Evolutionary conservation across 2,329 filamentous ascomycete species (phyloP), one percentile per base, ranked within the genome.

Genomic region (Epicoccum sorghinum): DNA sequence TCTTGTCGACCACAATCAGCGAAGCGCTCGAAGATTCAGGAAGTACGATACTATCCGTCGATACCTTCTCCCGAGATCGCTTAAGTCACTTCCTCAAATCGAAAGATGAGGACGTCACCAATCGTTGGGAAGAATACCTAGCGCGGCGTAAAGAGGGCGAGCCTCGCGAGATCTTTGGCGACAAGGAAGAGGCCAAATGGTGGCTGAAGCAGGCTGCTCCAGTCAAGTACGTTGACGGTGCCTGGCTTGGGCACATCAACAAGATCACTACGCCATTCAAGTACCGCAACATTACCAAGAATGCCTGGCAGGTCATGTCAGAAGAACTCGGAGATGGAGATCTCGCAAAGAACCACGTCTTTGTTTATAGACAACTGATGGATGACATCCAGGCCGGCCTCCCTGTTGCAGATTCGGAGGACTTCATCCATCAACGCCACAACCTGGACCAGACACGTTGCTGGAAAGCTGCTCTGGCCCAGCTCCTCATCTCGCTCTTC

Each of bases 271-370:
- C 77, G 0, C 78, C 78, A 3, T 79, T 80, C 56, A 57, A 61
- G 7, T 64, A 78, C 18, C 72, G 73, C 3, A 61, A 57, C 8
- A 67, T 77, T 12, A 77, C 74, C 32, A 79, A 79, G 52, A 67
- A 75, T 29, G 75, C 76, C 4, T 82, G 80, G 80, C 80, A 72
- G 57, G 73, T 81, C 6, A 68, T 82, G 45, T 79, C 78, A 0
- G 80, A 83, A 57, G 81, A 83, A 56, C 68, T 82, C 5, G 81
- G 80, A 0, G 78, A 82, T 57, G 81, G 80, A 0, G 75, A 82
- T 54, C 55, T 77, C 6, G 62, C 65, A 9, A 78, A 79, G 62
- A 77, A 82, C 52, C 80, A 83, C 51, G 78, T 80, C 0, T 41
- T 69, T 3, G 51, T 77, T 3, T 78, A 72, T 45, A 56, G 63